Evolutionary conservation across 2,329 filamentous ascomycete genomes (phyloP), one percentile per base, ranked within the genome.

Genomic region (Tolypocladium guangdongense): DNA sequence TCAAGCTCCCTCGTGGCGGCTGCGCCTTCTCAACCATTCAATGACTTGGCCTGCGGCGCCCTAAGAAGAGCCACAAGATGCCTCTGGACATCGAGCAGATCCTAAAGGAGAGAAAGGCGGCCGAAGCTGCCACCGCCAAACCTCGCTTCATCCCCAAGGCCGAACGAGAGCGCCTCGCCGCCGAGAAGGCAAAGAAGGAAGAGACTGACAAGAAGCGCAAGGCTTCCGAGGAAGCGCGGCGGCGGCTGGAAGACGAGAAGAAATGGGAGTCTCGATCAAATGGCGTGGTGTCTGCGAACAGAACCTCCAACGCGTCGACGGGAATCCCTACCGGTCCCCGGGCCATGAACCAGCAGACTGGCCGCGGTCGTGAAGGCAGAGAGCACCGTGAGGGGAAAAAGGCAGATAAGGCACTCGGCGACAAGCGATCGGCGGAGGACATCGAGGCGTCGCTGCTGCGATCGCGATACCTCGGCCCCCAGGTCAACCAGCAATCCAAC

Each of bases 391-490:
- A 71, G 50, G 73, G 62, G 66, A 67, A 65, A 62, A 73, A 65
- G 74, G 66, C 58, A 62, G 60, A 60, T 56, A 74, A 63, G 55
- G 58, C 61, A 56, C 61, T 57, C 55, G 61, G 55, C 2, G 68
- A 70, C 30, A 74, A 73, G 58, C 67, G 66, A 51, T 72, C 74
- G 20, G 70, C 72, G 14, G 83, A 84, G 56, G 81, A 83, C 49
- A 82, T 87, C 11, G 89, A 95, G 64, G 84, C 86, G 11, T 81
- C 84, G 32, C 73, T 93, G 55, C 82, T 89, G 56, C 80, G 88
- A 55, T 83, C 89, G 60, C 79, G 90, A 57, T 99, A 99, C 65
- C 91, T 97, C 80, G 93, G 93, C 3, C 87, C 89, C 1, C 89
- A 96, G 58, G 83, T 88, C 51, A 95, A 93, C 59, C 82, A 86